phyloP scores from a whole-genome alignment of 345 rosid species.

The Euclidium syriacum region DNA sequence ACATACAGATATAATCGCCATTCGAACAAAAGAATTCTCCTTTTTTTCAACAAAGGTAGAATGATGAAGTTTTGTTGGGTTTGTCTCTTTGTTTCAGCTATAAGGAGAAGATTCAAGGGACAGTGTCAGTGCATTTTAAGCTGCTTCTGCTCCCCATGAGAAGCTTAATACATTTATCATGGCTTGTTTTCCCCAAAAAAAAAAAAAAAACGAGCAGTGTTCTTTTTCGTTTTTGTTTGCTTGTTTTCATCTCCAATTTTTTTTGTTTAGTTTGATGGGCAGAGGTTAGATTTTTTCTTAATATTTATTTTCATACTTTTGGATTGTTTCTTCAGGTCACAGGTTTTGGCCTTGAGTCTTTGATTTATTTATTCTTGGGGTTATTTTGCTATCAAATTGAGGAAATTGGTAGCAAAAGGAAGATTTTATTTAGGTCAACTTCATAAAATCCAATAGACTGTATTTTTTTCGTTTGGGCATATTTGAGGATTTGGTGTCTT shows the following conservation, averaged over 20 bases:
- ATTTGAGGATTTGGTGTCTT: slow-evolving; percentile 1
- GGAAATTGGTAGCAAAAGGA: slow-evolving; percentile 22
- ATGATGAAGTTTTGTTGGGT: background rate
- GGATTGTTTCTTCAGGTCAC: slow-evolving; percentile 26
- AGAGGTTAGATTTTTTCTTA: slow-evolving; percentile 10
- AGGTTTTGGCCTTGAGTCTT: slow-evolving; percentile 31
- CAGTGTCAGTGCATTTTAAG: slow-evolving; percentile 81
- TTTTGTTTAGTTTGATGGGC: slow-evolving; percentile 11
- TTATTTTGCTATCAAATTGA: slow-evolving; percentile 23
- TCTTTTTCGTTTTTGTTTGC: slow-evolving; percentile 12
- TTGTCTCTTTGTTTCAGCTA: slow-evolving; percentile 23
- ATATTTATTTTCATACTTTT: background rate
- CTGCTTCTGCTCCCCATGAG: slow-evolving; percentile 78
- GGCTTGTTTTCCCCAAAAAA: slow-evolving; percentile 28
- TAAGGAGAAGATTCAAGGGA: slow-evolving; percentile 44
- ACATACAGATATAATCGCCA: background rate
- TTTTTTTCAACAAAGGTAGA: background rate
- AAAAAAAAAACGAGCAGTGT: slow-evolving; percentile 11
- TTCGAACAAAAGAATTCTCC: background rate
- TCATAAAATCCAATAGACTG: background rate
- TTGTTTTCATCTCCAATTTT: background rate
- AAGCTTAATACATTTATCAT: slow-evolving; percentile 29
- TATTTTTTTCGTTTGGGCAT: background rate
- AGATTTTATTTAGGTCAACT: background rate
- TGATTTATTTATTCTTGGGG: slow-evolving; percentile 35